Percentiles rank a stretch among this genome's conserved stretches.
Conservation (phyloP, 106 monocot species). For the Platanthera guangdongensis region DNA sequence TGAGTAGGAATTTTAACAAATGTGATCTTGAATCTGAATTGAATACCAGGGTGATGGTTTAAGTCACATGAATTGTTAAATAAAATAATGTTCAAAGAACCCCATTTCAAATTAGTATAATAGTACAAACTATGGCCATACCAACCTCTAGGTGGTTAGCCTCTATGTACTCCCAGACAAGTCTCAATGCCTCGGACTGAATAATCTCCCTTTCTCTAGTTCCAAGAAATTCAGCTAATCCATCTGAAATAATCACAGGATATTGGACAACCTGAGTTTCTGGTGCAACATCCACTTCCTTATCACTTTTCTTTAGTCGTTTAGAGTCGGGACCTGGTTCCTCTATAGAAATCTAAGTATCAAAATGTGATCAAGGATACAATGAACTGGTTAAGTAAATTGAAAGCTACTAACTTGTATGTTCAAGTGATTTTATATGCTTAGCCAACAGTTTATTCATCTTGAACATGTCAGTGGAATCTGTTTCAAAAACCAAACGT, state of each 20-base stretch:
- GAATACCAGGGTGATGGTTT: background rate
- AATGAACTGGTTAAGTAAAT: background rate
- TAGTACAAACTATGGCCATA: background rate
- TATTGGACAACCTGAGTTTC: conserved; percentile 21
- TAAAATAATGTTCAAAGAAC: background rate
- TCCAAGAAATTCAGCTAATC: conserved; percentile 61
- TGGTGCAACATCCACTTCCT: conserved; percentile 30
- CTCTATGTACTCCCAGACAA: conserved; percentile 85
- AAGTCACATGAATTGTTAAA: background rate
- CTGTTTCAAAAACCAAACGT: conserved; percentile 86
- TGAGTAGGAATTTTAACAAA: background rate
- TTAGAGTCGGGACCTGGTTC: conserved; percentile 46
- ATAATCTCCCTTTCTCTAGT: conserved; percentile 73
- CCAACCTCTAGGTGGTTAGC: conserved; percentile 67
- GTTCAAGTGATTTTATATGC: conserved; percentile 68
- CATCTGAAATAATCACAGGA: conserved; percentile 60
- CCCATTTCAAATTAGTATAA: background rate
- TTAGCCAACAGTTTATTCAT: conserved; percentile 93
- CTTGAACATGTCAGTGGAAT: conserved; percentile 95
- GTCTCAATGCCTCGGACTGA: conserved; percentile 57
- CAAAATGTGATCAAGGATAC: background rate
- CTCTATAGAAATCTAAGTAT: conserved; percentile 32
- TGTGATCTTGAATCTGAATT: background rate
- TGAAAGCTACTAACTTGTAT: conserved; percentile 32
- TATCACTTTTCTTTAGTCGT: conserved; percentile 35